phyloP scores from a whole-genome alignment of 192 early-diverging fungal genomes.

The Coemansia sp. region DNA sequence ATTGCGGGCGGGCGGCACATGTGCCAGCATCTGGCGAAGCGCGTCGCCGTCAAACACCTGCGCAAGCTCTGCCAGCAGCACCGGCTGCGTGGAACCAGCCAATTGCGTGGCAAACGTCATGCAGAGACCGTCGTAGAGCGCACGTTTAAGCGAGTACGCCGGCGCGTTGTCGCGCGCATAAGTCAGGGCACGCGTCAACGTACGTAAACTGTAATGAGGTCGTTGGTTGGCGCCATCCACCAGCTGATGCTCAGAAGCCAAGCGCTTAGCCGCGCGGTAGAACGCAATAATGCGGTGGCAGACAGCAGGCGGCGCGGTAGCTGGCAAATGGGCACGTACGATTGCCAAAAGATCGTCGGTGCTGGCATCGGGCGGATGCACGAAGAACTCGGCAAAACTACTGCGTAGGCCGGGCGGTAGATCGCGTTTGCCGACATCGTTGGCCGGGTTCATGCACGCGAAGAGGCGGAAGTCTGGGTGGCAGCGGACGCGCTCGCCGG shows the following conservation, averaged over 20 bases:
- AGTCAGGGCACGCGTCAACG: conserved; percentile 83
- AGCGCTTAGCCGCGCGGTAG: conserved; percentile 73
- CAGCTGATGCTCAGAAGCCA: conserved; percentile 70
- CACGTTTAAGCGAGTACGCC: conserved; percentile 79
- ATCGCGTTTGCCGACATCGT: conserved; percentile 96
- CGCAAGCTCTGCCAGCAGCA: conserved; percentile 36
- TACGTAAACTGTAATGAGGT: conserved; percentile 92
- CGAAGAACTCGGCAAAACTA: conserved; percentile 95
- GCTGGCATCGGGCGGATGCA: conserved; percentile 84
- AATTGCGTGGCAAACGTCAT: conserved; percentile 97
- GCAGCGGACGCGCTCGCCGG: conserved; percentile 85
- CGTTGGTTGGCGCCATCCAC: conserved; percentile 88
- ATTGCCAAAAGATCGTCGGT: conserved; percentile 82
- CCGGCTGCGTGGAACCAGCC: conserved; percentile 65
- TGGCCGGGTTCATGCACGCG: conserved; percentile 99
- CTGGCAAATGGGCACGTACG: conserved; percentile 72
- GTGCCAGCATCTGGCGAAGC: conserved; percentile 32
- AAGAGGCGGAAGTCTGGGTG: conserved; percentile 95
- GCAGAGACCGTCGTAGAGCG: conserved; percentile 87
- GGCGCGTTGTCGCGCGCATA: conserved; percentile 71
- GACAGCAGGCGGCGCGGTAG: conserved; percentile 37
- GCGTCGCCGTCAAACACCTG: conserved; percentile 29
- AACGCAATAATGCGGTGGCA: conserved; percentile 74
- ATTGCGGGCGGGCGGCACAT: conserved; percentile 19
- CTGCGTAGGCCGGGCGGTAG: conserved; percentile 88